Base-by-base conservation (phyloP, 2,329 filamentous ascomycete species). In the Paecilomyces fulvus region DNA sequence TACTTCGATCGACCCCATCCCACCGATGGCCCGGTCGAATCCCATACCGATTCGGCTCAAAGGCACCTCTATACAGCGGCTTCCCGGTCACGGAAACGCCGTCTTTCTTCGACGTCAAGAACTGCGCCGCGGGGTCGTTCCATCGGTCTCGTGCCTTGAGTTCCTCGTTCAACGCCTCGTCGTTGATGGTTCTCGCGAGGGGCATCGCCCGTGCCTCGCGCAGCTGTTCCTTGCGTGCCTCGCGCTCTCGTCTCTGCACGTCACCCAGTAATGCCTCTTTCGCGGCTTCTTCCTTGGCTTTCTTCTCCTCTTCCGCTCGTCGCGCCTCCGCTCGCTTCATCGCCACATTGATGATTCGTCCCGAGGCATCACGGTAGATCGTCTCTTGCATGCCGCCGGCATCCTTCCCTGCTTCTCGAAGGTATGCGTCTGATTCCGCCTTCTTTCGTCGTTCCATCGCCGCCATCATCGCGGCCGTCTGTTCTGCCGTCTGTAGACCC, bases 1-100 rank as follows among this genome's bases (percentile, higher is more conserved):
- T 99, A 20, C 90, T 81, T 62, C 94, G 81, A 77, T 99, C 94
- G 17, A 99, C 94, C 5, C 95, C 94, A 78, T 99, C 94, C 94
- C 94, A 99, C 61, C 90, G 80, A 76, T 95, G 90, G 0, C 94
- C 95, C 0, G 94, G 94, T 59, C 87, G 81, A 59, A 99, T 97
- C 1, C 89, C 90, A 75, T 97, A 97, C 20, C 94, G 82, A 79
- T 99, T 99, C 49, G 94, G 94, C 66, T 89, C 82, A 56, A 88
- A 89, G 0, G 86, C 81, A 0, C 92, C 94, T 58, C 84, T 77
- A 70, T 97, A 99, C 3, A 88, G 70, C 3, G 87, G 89, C 61
- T 81, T 84, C 17, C 79, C 81, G 7, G 77, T 79, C 48, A 69
- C 70, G 66, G 75, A 62, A 80, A 73, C 73, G 3, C 70, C 75